Base-by-base conservation (phyloP, 345 rosid genomes). In the Psidium guajava region DNA sequence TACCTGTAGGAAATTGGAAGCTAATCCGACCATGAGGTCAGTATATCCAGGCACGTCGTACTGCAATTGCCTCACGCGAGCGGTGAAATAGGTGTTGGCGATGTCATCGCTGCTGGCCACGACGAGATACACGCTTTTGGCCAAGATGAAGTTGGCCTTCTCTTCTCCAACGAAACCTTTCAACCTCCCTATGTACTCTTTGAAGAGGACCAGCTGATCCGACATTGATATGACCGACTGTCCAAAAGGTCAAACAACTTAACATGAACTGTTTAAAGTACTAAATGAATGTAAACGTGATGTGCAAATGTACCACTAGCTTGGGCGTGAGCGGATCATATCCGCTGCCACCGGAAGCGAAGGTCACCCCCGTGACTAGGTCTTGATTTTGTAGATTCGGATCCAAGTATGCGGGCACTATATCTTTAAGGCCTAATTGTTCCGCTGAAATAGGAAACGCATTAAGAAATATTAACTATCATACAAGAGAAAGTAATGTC, bases 291-390 rank as follows among this genome's bases (percentile, higher is more conserved):
- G 25, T 15, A 14, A 69, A 69, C 80, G 27, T 15, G 54, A 58
- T 50, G 69, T 8, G 22, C 50, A 75, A 27, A 53, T 55, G 61
- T 88, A 95, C 98, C 94, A 51, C 87, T 54, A 92, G 36, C 82
- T 57, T 86, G 1, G 98, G 82, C 50, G 98, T 96, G 55, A 92
- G 44, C 10, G 98, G 95, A 89, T 95, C 98, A 69, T 87, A 96
- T 36, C 99, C 99, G 5, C 89, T n/a, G 82, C 93, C 99, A 27
- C 98, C 95, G 0, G 98, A 92, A 69, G 98, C 99, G 85, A 96
- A 96, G 86, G 90, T 86, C 10, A 94, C 99, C 27, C 99, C 99
- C 1, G 98, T 94, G 84, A 91, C 59, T 24, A 95, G 91, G 90
- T 96, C 95, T 55, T 86, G n/a, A 6, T 92, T 85, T 83, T 58